A percentile compares a stretch with the other conserved stretches of the same genome.
These are phyloP conservation scores for Cyberlindnera galapagoensis DNA, from an alignment of 805 yeast species.

Conservation along the genomic window DNA sequence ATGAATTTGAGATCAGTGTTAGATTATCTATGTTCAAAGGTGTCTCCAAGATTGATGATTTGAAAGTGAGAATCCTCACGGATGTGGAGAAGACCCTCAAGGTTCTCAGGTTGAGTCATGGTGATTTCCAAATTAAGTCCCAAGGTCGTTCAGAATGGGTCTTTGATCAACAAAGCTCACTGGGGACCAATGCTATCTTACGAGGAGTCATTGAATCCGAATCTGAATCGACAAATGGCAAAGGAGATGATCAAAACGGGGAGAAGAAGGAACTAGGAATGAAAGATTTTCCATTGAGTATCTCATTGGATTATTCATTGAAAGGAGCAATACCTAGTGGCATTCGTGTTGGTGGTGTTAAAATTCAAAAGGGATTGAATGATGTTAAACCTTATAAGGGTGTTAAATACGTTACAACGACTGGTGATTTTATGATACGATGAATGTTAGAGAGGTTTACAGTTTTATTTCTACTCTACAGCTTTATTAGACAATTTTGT, in stretches of 20 bases:
- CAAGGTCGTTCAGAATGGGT: slow-evolving; percentile 61
- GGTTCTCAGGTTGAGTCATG: slow-evolving; percentile 62
- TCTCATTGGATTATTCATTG: slow-evolving; percentile 47
- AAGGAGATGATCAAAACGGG: slow-evolving; percentile 3
- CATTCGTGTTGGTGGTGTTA: slow-evolving; percentile 57
- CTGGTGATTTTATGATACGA: slow-evolving; percentile 42
- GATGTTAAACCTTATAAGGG: slow-evolving; percentile 84
- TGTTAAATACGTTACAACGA: slow-evolving; percentile 68
- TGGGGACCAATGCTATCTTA: slow-evolving; percentile 64
- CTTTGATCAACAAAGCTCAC: slow-evolving; percentile 47
- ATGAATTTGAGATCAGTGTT: slow-evolving; percentile 32
- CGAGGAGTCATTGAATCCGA: slow-evolving; percentile 50
- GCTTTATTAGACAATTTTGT: too few relatives aligned
- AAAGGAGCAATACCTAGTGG: slow-evolving; percentile 77
- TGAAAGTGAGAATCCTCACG: slow-evolving; percentile 35
- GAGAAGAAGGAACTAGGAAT: neutral
- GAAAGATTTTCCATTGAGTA: slow-evolving; percentile 33
- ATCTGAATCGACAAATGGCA: too few relatives aligned
- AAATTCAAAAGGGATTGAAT: slow-evolving; percentile 52
- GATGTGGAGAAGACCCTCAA: slow-evolving; percentile 35
- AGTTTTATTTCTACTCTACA: too few relatives aligned
- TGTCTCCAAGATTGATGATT: slow-evolving; percentile 41
- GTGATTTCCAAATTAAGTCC: slow-evolving; percentile 58
- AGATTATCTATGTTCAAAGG: slow-evolving; percentile 31
- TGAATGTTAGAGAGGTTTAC: neutral